These are phyloP conservation scores for Suillus luteus DNA, from an alignment of 768 basidiomycete species.

Conservation along the genomic window DNA sequence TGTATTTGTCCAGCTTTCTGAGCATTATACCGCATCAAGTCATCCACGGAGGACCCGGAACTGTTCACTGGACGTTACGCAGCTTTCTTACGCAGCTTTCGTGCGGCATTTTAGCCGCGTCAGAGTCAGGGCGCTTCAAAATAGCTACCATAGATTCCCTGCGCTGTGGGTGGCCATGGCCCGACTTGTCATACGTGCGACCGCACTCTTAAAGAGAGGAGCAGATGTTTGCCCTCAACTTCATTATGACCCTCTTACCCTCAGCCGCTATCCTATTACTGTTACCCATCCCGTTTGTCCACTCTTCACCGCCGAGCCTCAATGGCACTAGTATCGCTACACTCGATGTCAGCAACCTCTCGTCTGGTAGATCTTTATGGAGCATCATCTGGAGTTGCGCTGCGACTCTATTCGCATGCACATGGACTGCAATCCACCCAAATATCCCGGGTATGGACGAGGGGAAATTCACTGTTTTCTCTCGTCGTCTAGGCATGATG, in stretches of 20 bases:
- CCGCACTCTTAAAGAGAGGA: not conserved
- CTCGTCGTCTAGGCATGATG: constrained; percentile 21
- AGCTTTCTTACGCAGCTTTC: no score
- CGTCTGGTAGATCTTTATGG: constrained; percentile 31
- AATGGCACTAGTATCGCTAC: not conserved
- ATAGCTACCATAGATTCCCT: no score
- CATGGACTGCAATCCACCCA: constrained; percentile 34
- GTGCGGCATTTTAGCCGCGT: no score
- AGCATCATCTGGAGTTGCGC: constrained; percentile 32
- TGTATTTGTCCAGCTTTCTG: no score
- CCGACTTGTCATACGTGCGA: not conserved
- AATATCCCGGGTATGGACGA: constrained; percentile 29
- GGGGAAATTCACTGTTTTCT: not conserved
- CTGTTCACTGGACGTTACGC: no score
- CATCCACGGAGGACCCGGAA: no score
- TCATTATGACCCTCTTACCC: not conserved
- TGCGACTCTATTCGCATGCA: constrained; percentile 32
- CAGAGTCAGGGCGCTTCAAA: no score
- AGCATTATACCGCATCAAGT: no score
- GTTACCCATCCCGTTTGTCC: not conserved
- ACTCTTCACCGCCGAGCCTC: not conserved
- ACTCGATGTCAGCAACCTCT: not conserved
- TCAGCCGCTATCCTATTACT: not conserved
- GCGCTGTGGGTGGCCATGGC: no score
- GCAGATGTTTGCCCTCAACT: no score